phyloP scores from a whole-genome alignment of 2,329 filamentous ascomycete species.

The Neoarthrinium moseri region DNA sequence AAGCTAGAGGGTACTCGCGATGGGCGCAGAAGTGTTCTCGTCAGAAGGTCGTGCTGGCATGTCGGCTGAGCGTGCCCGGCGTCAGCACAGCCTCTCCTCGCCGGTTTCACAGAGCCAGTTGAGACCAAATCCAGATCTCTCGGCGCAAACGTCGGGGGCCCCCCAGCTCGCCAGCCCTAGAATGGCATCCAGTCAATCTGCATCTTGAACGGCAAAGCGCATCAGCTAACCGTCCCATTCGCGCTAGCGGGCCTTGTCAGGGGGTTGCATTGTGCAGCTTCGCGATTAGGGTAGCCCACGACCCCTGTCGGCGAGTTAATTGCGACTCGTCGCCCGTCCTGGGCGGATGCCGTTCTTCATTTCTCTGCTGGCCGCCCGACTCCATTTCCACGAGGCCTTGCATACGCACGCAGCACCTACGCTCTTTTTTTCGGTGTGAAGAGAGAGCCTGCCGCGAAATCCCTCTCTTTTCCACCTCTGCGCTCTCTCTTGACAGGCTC shows the following conservation, averaged over 20 bases:
- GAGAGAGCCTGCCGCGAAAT: no score
- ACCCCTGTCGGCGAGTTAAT: slow-evolving; percentile 4
- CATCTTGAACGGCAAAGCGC: not conserved
- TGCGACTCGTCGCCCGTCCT: slow-evolving; percentile 5
- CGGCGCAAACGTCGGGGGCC: not conserved
- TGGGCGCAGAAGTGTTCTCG: no score
- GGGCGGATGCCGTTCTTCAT: slow-evolving; percentile 7
- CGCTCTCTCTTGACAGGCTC: slow-evolving; percentile 1
- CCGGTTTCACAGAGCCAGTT: slow-evolving; percentile 5
- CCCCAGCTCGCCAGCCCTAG: not conserved
- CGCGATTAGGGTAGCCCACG: not conserved
- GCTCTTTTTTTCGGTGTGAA: not conserved
- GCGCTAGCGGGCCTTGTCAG: slow-evolving; percentile 7
- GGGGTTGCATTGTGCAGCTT: slow-evolving; percentile 7
- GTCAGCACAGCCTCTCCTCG: slow-evolving; percentile 6
- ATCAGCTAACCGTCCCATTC: slow-evolving; percentile 1
- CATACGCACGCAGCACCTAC: not conserved
- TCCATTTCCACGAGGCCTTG: not conserved
- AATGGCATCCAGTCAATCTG: slow-evolving; percentile 4
- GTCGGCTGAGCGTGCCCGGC: no score
- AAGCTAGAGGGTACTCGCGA: no score
- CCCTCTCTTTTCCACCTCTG: not conserved
- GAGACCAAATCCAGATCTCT: not conserved
- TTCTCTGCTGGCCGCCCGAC: slow-evolving; percentile 8
- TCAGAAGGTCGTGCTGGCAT: no score